Evolutionary conservation across 805 yeast species (phyloP), one percentile per base, ranked within the genome.

Genomic region (Tetrapisispora nanseiensis): DNA sequence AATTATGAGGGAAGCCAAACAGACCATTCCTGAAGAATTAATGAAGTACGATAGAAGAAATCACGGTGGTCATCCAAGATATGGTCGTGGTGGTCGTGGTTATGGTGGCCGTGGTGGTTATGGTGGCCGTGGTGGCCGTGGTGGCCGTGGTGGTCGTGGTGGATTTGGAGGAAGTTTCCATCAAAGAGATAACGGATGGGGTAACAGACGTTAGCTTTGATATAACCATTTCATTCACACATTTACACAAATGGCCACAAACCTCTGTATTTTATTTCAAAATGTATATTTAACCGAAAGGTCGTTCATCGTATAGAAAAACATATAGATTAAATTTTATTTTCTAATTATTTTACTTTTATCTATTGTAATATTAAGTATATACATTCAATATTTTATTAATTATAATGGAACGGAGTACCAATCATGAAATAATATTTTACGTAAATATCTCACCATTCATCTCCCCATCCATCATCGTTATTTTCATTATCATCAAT

Each of bases 1-100:
- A 57, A 89, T 92, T 59, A 75, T 92, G 74, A 78, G 80, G 66
- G 98, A 92, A 75, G 98, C 98, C 51, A 83, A 90, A 63, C 98
- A 92, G 70, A 74, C 76, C 46, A 70, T 92, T 54, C 94, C 95
- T 51, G 82, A 81, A 41, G 86, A 78, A 61, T 75, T 92, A 57
- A 73, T 74, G 61, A 80, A 77, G 62, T 80, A 78, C 70, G 86
- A 82, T 55, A 80, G 81, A 61, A 84, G 85, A 48, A 73, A 80
- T 44, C 44, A 50, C 30, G 78, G 86, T 52, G 79, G 82, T 52
- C 69, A 74, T 49, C 70, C 78, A 48, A 68, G 78, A 45, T 67
- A 76, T 42, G 75, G 81, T 40, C 70, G 82, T 47, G 75, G 85
- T 40, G 64, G 78, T 34, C 62, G 76, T 42, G 69, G 78, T 45